Evolutionary conservation across 1,284 basidiomycete genomes (phyloP), one percentile per base, ranked within the genome.

Genomic region (Cutaneotrichosporon sp.): DNA sequence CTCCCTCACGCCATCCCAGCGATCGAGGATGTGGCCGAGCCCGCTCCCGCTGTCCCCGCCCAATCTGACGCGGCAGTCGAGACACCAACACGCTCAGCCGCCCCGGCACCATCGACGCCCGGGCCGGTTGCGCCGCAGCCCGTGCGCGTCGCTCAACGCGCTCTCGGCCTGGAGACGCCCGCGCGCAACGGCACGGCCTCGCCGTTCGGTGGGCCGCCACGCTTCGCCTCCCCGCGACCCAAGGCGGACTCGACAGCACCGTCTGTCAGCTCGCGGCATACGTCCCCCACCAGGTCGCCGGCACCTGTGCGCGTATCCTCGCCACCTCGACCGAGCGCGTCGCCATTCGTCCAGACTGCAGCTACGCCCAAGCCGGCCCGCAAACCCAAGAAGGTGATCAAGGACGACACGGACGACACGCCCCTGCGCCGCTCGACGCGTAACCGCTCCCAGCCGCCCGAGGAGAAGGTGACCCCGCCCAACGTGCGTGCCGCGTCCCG

Each of bases 181-280:
- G 18, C 65, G 22, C 66, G 59, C 60, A 46, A 70, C 18, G 64
- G 59, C 42, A 36, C 63, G 10, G 36, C 60, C 13, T 73, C 73
- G 18, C 76, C 76, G 0, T 79, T 79, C 63, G 61, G 72, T 10
- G 77, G 77, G 6, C 77, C 77, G 26, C 77, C 77, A 3, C 68
- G 73, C 49, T 79, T 79, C 67, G 55, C 61, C 38, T 40, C 62
- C 40, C 59, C 65, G 49, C 58, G 50, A 18, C 61, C 47, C 58
- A 52, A 13, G 52, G 50, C 67, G 18, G 46, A 51, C 21, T 53
- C 50, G n/a, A 53, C 50, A n/a, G 38, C 52, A 1, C 70, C 67
- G 42, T 75, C 75, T 3, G 42, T 36, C 22, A 32, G 34, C 3
- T 50, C 26, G 26, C 60, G 52, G 2, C 60, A 46, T 10, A 21